Base-by-base conservation (phyloP, 1,284 basidiomycete species). In the Moesziomyces sp. region DNA sequence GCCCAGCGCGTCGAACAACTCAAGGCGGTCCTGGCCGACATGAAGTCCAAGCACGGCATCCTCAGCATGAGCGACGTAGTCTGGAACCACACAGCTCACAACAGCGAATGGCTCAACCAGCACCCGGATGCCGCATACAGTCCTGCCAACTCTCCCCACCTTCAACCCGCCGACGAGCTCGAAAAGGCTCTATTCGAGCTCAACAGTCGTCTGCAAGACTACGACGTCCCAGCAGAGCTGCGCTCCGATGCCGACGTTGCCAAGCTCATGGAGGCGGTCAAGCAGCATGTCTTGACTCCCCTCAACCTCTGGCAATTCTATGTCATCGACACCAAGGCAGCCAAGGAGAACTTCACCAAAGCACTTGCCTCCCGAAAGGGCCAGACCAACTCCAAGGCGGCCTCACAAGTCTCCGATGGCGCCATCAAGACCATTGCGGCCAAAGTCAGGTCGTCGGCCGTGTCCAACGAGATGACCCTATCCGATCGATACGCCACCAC, bases 251-350 rank as follows among this genome's bases (percentile, higher is more conserved):
- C 60, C 9, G 80, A 81, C n/a, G 73, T 68, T 7, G 55, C 67
- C 28, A 57, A 60, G 19, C 72, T 81, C 48, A 70, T 80, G 13
- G 52, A 60, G 1, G 77, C 77, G 3, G 59, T 81, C 57, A 78
- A 75, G 57, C 40, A 68, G 40, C 69, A 79, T 26, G 78, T 74
- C 6, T 40, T 80, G 7, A 55, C 21, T 9, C 67, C 68, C 18
- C 73, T 81, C 48, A 63, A 78, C 45, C 73, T 81, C 13, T 81
- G 80, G 80, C 74, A 81, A 43, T 81, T 72, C 68, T 81, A 81
- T 47, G 80, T 74, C 24, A 43, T 81, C 35, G 74, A 81, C 28
- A 71, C 73, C 30, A 57, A 73, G 46, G 72, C 66, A 0, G 53
- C 73, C 19, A 74, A 66, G 46, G 52, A 63, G 16, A 59, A 46